These are phyloP conservation scores for Panus rudis DNA, from an alignment of 768 basidiomycete genomes.

Conservation along the genomic window DNA sequence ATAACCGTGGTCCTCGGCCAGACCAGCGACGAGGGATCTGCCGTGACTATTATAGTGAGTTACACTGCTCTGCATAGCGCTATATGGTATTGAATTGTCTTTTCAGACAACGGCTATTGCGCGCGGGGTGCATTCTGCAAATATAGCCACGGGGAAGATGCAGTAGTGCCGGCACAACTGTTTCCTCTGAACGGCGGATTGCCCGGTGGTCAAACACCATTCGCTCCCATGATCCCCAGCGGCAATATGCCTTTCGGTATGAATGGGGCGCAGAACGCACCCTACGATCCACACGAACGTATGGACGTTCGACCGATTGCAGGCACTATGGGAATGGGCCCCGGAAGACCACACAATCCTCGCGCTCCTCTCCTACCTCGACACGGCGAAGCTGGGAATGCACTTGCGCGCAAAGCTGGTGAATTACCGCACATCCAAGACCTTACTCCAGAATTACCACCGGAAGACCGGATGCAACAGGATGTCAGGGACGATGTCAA, in stretches of 20 bases:
- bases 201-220: constrained; percentile 44
- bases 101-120: constrained; percentile 83
- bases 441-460: constrained; percentile 52
- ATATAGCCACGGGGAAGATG: constrained; percentile 89
- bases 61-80: background rate
- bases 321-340: constrained; percentile 20
- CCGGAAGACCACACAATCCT: constrained; percentile 30
- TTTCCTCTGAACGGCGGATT: constrained; percentile 46
- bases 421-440: constrained; percentile 83
- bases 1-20: constrained; percentile 48
- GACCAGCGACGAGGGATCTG: constrained; percentile 77
- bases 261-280: constrained; percentile 30
- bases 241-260: constrained; percentile 44
- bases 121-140: constrained; percentile 84
- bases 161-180: constrained; percentile 65
- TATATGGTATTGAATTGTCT: constrained; percentile 7
- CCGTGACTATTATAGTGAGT: constrained; percentile 89
- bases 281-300: constrained; percentile 76
- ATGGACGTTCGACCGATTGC: constrained; percentile 68
- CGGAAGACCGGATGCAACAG: constrained; percentile 25
- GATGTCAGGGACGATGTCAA: too few species aligned
- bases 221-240: constrained; percentile 64
- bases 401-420: constrained; percentile 42
- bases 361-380: constrained; percentile 56
- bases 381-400: constrained; percentile 39